A percentile compares a stretch with the other conserved stretches of the same genome.
Evolutionary conservation across 2,329 filamentous ascomycete genomes (phyloP).

Genomic region (Claviceps purpurea): DNA sequence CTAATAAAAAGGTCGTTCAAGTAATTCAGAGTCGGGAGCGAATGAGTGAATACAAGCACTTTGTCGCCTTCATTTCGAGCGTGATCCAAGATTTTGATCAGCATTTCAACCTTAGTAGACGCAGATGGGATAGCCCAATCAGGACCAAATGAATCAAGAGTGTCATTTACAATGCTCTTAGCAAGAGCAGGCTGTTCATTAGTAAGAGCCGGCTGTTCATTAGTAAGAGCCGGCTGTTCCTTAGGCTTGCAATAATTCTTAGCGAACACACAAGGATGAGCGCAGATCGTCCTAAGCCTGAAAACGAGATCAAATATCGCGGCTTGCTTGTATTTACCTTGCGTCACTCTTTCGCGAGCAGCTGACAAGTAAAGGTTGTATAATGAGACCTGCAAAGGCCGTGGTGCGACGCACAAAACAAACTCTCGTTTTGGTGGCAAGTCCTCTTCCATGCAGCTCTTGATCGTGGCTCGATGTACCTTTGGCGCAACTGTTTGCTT

Average conservation of each 20-base stretch:
- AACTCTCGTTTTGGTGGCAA: conserved; percentile 72
- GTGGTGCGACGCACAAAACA: conserved; percentile 60
- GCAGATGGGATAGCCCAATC: conserved; percentile 32
- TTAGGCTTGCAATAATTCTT: conserved; percentile 5
- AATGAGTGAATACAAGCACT: conserved; percentile 69
- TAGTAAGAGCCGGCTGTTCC: background rate
- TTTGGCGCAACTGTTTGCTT: conserved; percentile 64
- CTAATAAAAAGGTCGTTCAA: conserved; percentile 50
- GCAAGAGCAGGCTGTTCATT: too few species aligned
- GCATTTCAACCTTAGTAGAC: conserved; percentile 55
- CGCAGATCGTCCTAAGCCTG: conserved; percentile 34
- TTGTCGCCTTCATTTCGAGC: conserved; percentile 53
- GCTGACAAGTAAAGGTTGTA: conserved; percentile 39
- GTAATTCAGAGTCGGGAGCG: conserved; percentile 55
- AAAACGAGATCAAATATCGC: conserved; percentile 23
- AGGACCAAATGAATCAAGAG: conserved; percentile 23
- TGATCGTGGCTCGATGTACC: conserved; percentile 60
- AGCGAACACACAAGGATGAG: conserved; percentile 36
- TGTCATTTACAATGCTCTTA: conserved; percentile 14
- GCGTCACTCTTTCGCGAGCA: conserved; percentile 1
- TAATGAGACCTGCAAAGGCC: conserved; percentile 45
- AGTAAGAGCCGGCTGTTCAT: conserved; percentile 11
- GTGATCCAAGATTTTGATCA: conserved; percentile 57
- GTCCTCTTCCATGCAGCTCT: conserved; percentile 46
- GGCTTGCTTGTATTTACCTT: conserved; percentile 2